Evolutionary conservation across 1,284 basidiomycete genomes (phyloP).

Genomic region (Melampsora americana): DNA sequence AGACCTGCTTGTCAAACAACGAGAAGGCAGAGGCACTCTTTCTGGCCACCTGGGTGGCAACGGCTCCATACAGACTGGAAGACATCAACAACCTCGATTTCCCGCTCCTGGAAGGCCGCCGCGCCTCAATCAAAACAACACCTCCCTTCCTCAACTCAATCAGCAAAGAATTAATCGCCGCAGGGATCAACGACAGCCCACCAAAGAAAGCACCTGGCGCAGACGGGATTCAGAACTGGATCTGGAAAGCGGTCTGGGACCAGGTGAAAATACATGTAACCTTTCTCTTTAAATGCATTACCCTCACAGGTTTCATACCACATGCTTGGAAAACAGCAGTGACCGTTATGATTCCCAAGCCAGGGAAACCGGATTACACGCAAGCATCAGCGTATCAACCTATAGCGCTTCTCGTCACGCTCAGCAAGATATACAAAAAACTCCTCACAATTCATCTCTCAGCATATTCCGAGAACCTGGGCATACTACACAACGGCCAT

Average conservation of each 20-base stretch:
- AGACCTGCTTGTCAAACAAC: no score
- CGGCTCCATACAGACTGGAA: not conserved
- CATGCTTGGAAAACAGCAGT: slow-evolving; percentile 3
- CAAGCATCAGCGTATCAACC: slow-evolving; percentile 5
- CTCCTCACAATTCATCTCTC: not conserved
- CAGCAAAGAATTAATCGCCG: not conserved
- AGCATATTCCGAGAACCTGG: not conserved
- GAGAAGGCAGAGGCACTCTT: not conserved
- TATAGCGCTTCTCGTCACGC: not conserved
- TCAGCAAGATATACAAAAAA: slow-evolving; percentile 18
- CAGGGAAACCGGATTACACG: slow-evolving; percentile 17
- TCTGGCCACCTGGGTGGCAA: not conserved
- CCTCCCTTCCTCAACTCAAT: not conserved
- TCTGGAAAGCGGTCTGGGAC: not conserved
- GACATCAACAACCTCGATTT: not conserved
- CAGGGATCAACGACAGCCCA: not conserved
- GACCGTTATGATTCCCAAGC: slow-evolving; percentile 20
- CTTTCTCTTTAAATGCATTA: not conserved
- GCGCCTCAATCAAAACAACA: not conserved
- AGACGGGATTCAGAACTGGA: slow-evolving; percentile 4
- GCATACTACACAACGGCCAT: not conserved
- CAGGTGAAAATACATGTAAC: not conserved
- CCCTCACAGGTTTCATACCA: not conserved
- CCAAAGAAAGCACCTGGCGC: slow-evolving; percentile 3
- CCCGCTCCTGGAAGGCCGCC: not conserved